Percentiles rank a stretch among this genome's conserved stretches.
Evolutionary conservation across 2,329 filamentous ascomycete species (phyloP).

Genomic region (Aspergillus vadensis): DNA sequence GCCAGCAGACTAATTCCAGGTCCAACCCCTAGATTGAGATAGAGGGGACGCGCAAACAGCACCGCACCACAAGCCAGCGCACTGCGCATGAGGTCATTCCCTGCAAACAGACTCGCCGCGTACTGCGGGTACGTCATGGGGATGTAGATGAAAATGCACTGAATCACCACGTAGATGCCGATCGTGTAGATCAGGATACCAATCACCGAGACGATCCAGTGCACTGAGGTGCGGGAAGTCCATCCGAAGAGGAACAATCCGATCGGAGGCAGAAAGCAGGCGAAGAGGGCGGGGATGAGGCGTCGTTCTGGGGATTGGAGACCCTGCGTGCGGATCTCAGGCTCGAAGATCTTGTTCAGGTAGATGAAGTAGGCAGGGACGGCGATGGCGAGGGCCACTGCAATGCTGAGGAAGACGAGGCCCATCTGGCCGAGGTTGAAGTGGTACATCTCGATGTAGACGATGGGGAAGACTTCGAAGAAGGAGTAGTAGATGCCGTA

Average conservation of each 20-base stretch:
- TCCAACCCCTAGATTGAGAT: slow-evolving; percentile 30
- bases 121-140: slow-evolving; percentile 29
- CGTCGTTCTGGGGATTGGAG: slow-evolving; percentile 55
- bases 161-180: slow-evolving; percentile 41
- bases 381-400: slow-evolving; percentile 51
- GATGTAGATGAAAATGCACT: slow-evolving; percentile 43
- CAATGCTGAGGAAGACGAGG: slow-evolving; percentile 60
- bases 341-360: slow-evolving; percentile 54
- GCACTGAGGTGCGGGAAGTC: slow-evolving; percentile 20
- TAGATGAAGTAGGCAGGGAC: slow-evolving; percentile 54
- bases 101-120: slow-evolving; percentile 35
- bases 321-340: slow-evolving; percentile 51
- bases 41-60: slow-evolving; percentile 33
- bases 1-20: slow-evolving; percentile 34
- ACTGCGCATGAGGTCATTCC: slow-evolving; percentile 35
- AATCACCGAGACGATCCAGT: slow-evolving; percentile 39
- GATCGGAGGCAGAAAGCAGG: slow-evolving; percentile 56
- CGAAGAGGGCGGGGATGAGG: slow-evolving; percentile 56
- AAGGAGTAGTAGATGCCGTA: slow-evolving; percentile 55
- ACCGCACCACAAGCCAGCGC: slow-evolving; percentile 38
- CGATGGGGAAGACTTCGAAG: slow-evolving; percentile 68
- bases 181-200: slow-evolving; percentile 43
- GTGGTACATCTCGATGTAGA: slow-evolving; percentile 60
- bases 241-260: slow-evolving; percentile 57
- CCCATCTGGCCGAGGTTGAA: slow-evolving; percentile 62